Evolutionary conservation across 257 asterid species (phyloP).

Genomic region (Salvia splendens): DNA sequence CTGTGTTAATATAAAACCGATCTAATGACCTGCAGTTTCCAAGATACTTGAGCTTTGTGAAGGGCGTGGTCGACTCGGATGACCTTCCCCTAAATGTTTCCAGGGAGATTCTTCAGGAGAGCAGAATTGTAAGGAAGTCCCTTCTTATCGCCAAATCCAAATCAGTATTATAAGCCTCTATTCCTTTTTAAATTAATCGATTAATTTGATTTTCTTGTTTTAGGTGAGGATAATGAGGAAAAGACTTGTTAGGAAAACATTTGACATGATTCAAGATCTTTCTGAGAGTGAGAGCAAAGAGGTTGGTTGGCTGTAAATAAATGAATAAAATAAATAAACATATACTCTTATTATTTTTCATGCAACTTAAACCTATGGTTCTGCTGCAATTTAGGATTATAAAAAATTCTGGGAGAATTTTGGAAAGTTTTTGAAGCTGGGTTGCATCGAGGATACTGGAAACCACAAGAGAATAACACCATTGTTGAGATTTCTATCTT

Average conservation of each 20-base stretch:
- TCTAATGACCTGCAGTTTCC: constrained; percentile 71
- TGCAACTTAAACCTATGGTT: not conserved
- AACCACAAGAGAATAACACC: constrained; percentile 91
- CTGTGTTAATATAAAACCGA: not conserved
- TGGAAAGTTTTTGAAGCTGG: constrained; percentile 87
- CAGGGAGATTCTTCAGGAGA: constrained; percentile 97
- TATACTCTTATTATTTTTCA: not conserved
- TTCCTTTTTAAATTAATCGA: not conserved
- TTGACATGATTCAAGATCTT: constrained; percentile 98
- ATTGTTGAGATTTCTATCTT: constrained; percentile 77
- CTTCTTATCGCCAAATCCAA: not conserved
- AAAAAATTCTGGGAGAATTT: constrained; percentile 98
- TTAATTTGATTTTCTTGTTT: constrained; percentile 23
- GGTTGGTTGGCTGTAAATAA: constrained; percentile 49
- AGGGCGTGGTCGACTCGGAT: constrained; percentile 95
- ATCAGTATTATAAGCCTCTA: not conserved
- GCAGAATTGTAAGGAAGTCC: constrained; percentile 78
- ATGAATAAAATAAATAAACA: not conserved
- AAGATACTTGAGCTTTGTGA: constrained; percentile 96
- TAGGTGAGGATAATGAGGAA: constrained; percentile 98
- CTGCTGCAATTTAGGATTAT: constrained; percentile 64
- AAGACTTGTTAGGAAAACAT: constrained; percentile 94
- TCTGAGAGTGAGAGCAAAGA: constrained; percentile 90
- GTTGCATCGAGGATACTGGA: constrained; percentile 96
- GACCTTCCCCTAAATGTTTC: constrained; percentile 99